These are phyloP conservation scores for Serendipita sp. DNA, from an alignment of 1,284 basidiomycete genomes.

Conservation along the genomic window DNA sequence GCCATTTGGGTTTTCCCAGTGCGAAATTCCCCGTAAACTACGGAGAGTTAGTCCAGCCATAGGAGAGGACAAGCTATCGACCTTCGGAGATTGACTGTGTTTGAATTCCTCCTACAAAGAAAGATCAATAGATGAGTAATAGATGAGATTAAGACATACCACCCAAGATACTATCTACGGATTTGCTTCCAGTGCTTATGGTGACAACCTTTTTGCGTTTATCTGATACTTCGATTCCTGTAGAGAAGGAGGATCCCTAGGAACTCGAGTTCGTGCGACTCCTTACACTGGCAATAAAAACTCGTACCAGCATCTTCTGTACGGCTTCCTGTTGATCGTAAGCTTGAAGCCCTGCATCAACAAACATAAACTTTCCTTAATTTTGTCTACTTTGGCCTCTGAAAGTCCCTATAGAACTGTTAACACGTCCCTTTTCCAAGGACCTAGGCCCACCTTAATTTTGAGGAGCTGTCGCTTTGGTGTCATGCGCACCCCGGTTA, in stretches of 20 bases:
- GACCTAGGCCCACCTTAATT: slow-evolving; percentile 53
- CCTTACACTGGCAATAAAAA: background rate
- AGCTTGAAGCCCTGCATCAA: slow-evolving; percentile 9
- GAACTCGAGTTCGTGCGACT: background rate
- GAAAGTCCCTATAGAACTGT: slow-evolving; percentile 52
- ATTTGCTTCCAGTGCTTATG: slow-evolving; percentile 84
- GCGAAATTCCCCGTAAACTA: slow-evolving; percentile 68
- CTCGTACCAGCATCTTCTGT: slow-evolving; percentile 58
- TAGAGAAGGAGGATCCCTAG: slow-evolving; percentile 76
- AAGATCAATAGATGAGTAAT: background rate
- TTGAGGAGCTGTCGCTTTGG: slow-evolving; percentile 77
- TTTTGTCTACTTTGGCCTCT: slow-evolving; percentile 88
- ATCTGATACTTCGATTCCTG: slow-evolving; percentile 77
- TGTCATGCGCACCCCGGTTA: slow-evolving; percentile 74
- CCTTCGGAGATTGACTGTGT: slow-evolving; percentile 89
- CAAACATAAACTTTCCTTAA: slow-evolving; percentile 45
- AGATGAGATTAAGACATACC: slow-evolving; percentile 30
- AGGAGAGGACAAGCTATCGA: slow-evolving; percentile 18
- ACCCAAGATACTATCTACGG: slow-evolving; percentile 75
- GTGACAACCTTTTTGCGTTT: slow-evolving; percentile 63
- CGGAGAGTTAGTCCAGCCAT: background rate
- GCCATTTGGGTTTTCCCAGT: slow-evolving; percentile 86
- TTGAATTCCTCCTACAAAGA: slow-evolving; percentile 54
- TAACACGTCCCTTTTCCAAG: slow-evolving; percentile 6
- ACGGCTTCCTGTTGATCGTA: slow-evolving; percentile 57